Base-by-base conservation (phyloP, 2,329 filamentous ascomycete genomes). In the Madurella fahalii region DNA sequence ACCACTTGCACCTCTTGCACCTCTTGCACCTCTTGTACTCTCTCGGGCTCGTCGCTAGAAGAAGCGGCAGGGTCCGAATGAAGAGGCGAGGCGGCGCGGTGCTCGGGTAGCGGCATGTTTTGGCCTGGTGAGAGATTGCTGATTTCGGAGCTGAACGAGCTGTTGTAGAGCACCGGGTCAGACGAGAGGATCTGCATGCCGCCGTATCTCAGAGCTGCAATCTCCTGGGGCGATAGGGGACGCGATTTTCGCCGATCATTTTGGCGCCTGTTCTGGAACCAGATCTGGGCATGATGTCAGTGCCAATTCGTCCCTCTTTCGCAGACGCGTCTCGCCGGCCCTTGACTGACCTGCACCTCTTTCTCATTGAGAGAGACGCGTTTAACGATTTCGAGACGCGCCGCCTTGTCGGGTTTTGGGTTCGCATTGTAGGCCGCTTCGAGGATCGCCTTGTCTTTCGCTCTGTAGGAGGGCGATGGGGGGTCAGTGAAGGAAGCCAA, bases 251-350 rank as follows among this genome's bases (percentile, higher is more conserved):
- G 84, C 64, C 93, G 83, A 69, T 95, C 90, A 71, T 95, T 96
- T 71, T 97, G 93, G 61, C 93, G 83, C 67, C 91, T 84, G 67
- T 96, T 96, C 68, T 96, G 93, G 73, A 96, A 96, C 93, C 93
- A 97, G 64, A 96, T 96, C 93, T 96, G 55, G 48, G 32, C 42
- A 51, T 17, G 40, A 34, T 45, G 51, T 59, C 42, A 63, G 60
- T 49, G 56, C 55, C 67, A 60, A 65, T 61, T 56, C 30, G 46
- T 39, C 18, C 12, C 4, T 31, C 5, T 39, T 25, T 7, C 25
- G 16, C 42, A 40, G 47, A 52, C 47, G 52, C 47, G 50, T 40
- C 15, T 34, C 13, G 8, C n/a, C 37, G 34, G 31, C 13, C 3
- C 31, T 34, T 12, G 47, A 71, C 86, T 71, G 75, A 96, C 93